A percentile compares a stretch with the other conserved stretches of the same genome.
phyloP scores from a whole-genome alignment of 2,329 filamentous ascomycete genomes.

The Colletotrichum sp. region DNA sequence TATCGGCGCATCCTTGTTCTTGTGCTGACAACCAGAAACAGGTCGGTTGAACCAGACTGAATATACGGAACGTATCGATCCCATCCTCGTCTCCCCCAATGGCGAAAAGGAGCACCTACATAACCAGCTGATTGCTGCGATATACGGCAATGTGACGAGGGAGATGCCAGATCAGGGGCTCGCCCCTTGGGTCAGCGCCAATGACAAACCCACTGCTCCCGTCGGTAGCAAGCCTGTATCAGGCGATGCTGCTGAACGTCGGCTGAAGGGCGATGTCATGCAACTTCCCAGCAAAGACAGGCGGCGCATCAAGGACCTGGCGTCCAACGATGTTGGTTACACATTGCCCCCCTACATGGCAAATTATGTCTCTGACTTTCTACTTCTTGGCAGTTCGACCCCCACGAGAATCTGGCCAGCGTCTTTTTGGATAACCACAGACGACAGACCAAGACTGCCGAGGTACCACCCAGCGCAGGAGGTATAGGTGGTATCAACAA shows the following conservation, averaged over 20 bases:
- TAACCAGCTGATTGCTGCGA: constrained; percentile 70
- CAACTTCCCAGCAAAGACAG: constrained; percentile 70
- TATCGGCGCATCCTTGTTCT: not conserved
- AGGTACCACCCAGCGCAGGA: constrained; percentile 72
- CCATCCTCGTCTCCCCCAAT: constrained; percentile 61
- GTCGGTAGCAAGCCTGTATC: constrained; percentile 66
- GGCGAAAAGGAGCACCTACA: constrained; percentile 69
- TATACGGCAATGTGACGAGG: constrained; percentile 72
- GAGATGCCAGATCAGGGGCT: constrained; percentile 72
- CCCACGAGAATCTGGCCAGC: constrained; percentile 57
- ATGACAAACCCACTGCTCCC: constrained; percentile 67
- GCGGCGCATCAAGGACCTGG: constrained; percentile 69
- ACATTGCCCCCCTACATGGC: not conserved
- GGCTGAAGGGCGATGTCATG: constrained; percentile 74
- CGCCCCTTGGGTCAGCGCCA: constrained; percentile 74
- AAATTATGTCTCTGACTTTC: constrained; percentile 25
- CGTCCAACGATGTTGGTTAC: constrained; percentile 63
- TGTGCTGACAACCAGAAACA: constrained; percentile 31
- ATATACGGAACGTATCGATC: constrained; percentile 63
- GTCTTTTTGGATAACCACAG: constrained; percentile 58
- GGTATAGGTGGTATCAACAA: constrained; percentile 67
- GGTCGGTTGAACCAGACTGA: constrained; percentile 69
- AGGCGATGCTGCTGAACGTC: constrained; percentile 69
- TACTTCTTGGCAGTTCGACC: constrained; percentile 50
- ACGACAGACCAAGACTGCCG: constrained; percentile 52